Percentiles rank a stretch among this genome's conserved stretches.
phyloP scores from a whole-genome alignment of 164 flowering plant species.

The Kingdonia uniflora region DNA sequence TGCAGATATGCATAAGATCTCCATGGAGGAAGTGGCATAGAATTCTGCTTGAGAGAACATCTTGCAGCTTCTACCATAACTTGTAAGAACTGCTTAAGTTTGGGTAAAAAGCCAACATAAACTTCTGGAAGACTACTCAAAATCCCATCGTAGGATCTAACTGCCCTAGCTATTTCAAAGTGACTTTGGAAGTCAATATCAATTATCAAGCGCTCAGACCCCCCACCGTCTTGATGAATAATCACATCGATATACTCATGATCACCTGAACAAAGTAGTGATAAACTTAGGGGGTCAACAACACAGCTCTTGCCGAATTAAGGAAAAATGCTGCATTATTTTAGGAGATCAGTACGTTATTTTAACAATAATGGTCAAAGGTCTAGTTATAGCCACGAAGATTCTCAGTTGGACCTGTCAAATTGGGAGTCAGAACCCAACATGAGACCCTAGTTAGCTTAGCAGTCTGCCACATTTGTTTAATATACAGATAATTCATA shows the following conservation, averaged over 20 bases:
- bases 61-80: conserved; percentile 90
- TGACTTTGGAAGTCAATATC: conserved; percentile 87
- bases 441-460: no score
- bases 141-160: conserved; percentile 61
- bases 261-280: conserved; percentile 42
- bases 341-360: no score
- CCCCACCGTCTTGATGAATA: conserved; percentile 23
- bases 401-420: no score
- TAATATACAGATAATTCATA: no score
- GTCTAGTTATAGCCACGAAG: no score
- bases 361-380: no score
- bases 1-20: conserved; percentile 83
- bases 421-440: no score
- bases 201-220: conserved; percentile 58
- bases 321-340: no score
- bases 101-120: conserved; percentile 54
- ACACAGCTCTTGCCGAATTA: no score
- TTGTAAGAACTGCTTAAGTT: conserved; percentile 59
- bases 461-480: no score
- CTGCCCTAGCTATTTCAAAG: conserved; percentile 94
- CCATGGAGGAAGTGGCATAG: conserved; percentile 98
- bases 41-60: conserved; percentile 74
- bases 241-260: conserved; percentile 84
- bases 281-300: no score
- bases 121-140: conserved; percentile 65